These are phyloP conservation scores for Naganishia cerealis DNA, from an alignment of 1,284 basidiomycete genomes.

Conservation along the genomic window DNA sequence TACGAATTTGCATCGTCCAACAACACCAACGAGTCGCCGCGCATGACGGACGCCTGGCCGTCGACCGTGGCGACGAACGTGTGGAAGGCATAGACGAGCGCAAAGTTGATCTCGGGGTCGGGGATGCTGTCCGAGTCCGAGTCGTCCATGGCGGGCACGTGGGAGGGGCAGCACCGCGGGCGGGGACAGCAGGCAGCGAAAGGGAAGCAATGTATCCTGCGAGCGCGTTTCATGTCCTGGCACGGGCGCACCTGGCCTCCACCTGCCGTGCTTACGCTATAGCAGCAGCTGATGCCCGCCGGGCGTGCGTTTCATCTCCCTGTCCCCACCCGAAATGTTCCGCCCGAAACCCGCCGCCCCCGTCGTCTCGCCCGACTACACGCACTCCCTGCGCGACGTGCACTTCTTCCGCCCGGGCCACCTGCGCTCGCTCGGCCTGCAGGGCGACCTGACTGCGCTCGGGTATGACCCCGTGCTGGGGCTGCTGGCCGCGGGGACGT, in stretches of 20 bases:
- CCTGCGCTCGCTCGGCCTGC: conserved; percentile 48
- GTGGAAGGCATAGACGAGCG: conserved; percentile 62
- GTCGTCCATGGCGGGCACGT: conserved; percentile 37
- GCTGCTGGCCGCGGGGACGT: conserved; percentile 67
- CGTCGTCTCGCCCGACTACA: conserved; percentile 42
- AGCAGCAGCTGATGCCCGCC: background rate
- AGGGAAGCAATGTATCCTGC: background rate
- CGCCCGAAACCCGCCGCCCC: background rate
- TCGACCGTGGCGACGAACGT: conserved; percentile 94
- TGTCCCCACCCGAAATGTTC: conserved; percentile 7
- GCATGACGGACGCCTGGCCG: conserved; percentile 93
- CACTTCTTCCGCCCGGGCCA: conserved; percentile 53
- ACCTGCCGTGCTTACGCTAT: too few species aligned
- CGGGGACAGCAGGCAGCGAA: too few species aligned
- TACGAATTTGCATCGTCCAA: conserved; percentile 97
- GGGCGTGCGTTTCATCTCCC: background rate
- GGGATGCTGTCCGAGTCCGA: conserved; percentile 55
- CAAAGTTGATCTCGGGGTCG: conserved; percentile 59
- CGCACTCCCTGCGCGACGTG: conserved; percentile 48
- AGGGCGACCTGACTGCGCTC: conserved; percentile 62
- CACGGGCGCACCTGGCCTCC: background rate
- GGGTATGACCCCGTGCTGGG: conserved; percentile 72
- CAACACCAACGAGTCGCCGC: conserved; percentile 87
- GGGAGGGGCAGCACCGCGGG: too few species aligned
- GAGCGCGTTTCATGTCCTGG: background rate